phyloP scores from a whole-genome alignment of 2,329 filamentous ascomycete species.

The Claviceps maximensis region DNA sequence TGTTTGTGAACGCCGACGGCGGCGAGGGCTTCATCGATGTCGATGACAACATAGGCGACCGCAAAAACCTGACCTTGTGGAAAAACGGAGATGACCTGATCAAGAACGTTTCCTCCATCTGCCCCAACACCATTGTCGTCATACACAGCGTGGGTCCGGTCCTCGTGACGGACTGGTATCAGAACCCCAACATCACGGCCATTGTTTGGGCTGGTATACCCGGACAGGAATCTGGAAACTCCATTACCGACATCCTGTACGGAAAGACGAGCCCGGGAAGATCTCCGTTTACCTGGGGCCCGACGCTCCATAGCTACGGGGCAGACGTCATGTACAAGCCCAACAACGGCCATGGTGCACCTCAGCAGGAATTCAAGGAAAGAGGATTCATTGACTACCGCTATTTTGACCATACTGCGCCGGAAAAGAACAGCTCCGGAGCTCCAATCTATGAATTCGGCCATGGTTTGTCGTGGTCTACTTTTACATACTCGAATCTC shows the following conservation, averaged over 20 bases:
- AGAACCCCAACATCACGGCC: conserved; percentile 67
- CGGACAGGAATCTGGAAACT: conserved; percentile 72
- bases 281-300: conserved; percentile 69
- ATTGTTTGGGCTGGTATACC: conserved; percentile 74
- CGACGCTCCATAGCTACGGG: conserved; percentile 53
- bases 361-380: conserved; percentile 63
- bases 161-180: conserved; percentile 59
- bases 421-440: conserved; percentile 16
- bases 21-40: conserved; percentile 80
- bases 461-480: conserved; percentile 68
- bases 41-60: conserved; percentile 75
- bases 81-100: conserved; percentile 67
- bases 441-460: conserved; percentile 72
- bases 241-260: conserved; percentile 72
- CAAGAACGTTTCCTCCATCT: conserved; percentile 61
- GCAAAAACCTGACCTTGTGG: conserved; percentile 89
- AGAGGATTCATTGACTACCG: conserved; percentile 63
- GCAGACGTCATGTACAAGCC: conserved; percentile 52
- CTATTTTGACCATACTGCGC: conserved; percentile 50
- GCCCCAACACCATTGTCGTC: conserved; percentile 83
- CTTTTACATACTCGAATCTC: conserved; percentile 61
- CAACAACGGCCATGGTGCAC: conserved; percentile 52
- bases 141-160: conserved; percentile 79
- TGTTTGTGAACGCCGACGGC: conserved; percentile 78
- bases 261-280: conserved; percentile 68